These are phyloP conservation scores for Leccinum fibrillosum DNA, from an alignment of 768 basidiomycete species.

Conservation along the genomic window DNA sequence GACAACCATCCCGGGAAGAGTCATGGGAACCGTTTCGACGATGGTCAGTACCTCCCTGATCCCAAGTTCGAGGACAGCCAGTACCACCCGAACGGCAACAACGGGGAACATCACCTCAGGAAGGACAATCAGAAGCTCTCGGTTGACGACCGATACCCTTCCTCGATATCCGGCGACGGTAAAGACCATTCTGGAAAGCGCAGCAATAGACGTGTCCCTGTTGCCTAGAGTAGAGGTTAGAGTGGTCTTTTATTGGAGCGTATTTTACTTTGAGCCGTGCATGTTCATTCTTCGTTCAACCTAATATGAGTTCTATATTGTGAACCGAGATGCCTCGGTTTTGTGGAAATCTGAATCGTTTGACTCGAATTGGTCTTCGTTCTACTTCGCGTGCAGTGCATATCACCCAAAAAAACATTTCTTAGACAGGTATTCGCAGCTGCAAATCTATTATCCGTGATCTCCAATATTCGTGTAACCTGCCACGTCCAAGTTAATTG, in stretches of 20 bases:
- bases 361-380: background rate
- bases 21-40: constrained; percentile 3
- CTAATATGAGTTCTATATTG: background rate
- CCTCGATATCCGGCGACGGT: constrained; percentile 4
- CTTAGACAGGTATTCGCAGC: too few relatives aligned
- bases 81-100: background rate
- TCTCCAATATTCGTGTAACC: too few relatives aligned
- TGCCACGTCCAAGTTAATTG: too few relatives aligned
- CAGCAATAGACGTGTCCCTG: background rate
- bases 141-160: background rate
- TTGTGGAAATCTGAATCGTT: background rate
- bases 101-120: background rate
- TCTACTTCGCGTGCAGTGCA: background rate
- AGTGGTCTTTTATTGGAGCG: background rate
- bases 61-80: constrained; percentile 3
- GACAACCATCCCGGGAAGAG: constrained; percentile 4
- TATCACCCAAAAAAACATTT: too few relatives aligned
- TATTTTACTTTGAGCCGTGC: constrained; percentile 6
- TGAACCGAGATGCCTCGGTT: background rate
- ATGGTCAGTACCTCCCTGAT: constrained; percentile 12
- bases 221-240: background rate
- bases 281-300: constrained; percentile 13
- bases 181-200: constrained; percentile 8
- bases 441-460: too few relatives aligned
- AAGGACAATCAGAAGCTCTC: background rate